phyloP scores from a whole-genome alignment of 345 rosid species.

The Lenwebbia sp. region DNA sequence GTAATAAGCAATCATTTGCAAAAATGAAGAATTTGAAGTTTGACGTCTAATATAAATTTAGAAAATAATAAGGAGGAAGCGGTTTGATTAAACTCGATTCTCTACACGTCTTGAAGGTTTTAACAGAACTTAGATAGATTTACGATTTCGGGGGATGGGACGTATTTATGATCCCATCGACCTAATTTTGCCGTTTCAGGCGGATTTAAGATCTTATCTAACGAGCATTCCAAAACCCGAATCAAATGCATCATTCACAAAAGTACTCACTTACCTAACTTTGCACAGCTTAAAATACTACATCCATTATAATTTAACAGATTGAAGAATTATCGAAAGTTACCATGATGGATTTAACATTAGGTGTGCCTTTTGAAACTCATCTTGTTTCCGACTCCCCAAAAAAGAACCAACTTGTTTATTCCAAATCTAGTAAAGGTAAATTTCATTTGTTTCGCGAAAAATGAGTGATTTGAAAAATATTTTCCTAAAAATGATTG shows the following conservation, averaged over 20 bases:
- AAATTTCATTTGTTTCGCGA: no score
- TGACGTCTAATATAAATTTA: background rate
- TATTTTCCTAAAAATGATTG: no score
- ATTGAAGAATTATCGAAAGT: background rate
- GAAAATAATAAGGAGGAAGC: background rate
- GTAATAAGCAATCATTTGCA: fast-evolving
- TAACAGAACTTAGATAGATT: background rate
- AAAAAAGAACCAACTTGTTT: no score
- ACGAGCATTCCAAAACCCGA: no score
- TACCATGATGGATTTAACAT: fast-evolving
- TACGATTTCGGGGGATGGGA: background rate
- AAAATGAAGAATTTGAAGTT: background rate
- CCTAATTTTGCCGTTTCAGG: fast-evolving
- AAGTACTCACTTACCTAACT: background rate
- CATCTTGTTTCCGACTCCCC: no score
- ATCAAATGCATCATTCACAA: no score
- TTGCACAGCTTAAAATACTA: background rate
- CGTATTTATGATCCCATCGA: background rate
- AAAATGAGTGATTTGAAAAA: no score
- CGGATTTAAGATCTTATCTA: no score
- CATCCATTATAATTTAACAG: background rate
- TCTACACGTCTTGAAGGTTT: background rate
- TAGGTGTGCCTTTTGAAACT: no score
- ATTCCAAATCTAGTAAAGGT: no score
- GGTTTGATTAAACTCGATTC: background rate